Evolutionary conservation across 2,329 filamentous ascomycete genomes (phyloP).

Genomic region (Aureobasidium vineae): DNA sequence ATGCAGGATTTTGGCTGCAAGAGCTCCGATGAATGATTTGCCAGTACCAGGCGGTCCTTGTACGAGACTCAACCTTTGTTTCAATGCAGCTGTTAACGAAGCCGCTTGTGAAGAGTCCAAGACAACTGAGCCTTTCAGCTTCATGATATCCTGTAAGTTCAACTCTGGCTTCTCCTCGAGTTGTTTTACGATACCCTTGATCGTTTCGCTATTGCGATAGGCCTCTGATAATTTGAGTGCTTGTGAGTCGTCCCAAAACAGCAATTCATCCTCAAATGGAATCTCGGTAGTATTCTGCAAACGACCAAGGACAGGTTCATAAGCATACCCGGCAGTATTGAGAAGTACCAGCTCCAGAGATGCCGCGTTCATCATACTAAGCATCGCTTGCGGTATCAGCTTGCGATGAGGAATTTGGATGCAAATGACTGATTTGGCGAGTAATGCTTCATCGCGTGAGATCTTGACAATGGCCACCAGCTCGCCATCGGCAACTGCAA

Average conservation of each 20-base stretch:
- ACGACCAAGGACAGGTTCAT: constrained; percentile 2
- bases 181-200: background rate
- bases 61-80: constrained; percentile 57
- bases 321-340: constrained; percentile 1
- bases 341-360: background rate
- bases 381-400: background rate
- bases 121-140: constrained; percentile 40
- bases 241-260: constrained; percentile 33
- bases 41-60: constrained; percentile 71
- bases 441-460: constrained; percentile 9
- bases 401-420: background rate
- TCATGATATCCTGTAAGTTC: constrained; percentile 36
- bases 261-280: constrained; percentile 27
- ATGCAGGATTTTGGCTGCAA: constrained; percentile 57
- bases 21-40: constrained; percentile 50
- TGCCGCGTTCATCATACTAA: background rate
- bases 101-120: constrained; percentile 54
- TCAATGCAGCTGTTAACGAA: constrained; percentile 56
- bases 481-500: background rate
- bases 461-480: constrained; percentile 4
- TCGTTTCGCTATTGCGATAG: background rate
- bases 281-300: constrained; percentile 26
- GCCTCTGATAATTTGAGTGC: constrained; percentile 32
- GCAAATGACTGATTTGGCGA: constrained; percentile 3
- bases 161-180: constrained; percentile 8